phyloP scores from a whole-genome alignment of 495 filamentous ascomycete genomes.

The Aspergillus panamensis region DNA sequence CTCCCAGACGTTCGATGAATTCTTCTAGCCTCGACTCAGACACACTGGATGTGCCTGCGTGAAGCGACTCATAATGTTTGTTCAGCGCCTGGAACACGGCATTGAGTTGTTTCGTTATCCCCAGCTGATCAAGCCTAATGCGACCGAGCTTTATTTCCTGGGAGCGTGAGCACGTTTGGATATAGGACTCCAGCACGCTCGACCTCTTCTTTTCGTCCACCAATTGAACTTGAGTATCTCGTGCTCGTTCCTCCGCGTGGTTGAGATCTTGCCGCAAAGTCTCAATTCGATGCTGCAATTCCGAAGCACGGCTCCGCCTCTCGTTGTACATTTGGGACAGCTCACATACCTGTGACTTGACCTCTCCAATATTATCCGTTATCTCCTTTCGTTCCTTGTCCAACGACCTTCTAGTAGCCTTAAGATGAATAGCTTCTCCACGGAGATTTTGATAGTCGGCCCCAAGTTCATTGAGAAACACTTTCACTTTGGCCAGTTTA shows the following conservation, averaged over 20 bases:
- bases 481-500: conserved; percentile 32
- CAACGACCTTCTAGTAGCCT: conserved; percentile 16
- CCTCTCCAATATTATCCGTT: conserved; percentile 19
- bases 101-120: conserved; percentile 23
- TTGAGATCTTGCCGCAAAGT: conserved; percentile 24
- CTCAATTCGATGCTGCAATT: conserved; percentile 15
- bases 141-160: conserved; percentile 26
- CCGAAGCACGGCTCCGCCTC: conserved; percentile 18
- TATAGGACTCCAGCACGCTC: conserved; percentile 31
- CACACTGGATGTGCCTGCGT: conserved; percentile 15
- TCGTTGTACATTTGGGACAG: conserved; percentile 16
- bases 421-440: conserved; percentile 27
- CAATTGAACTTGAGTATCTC: conserved; percentile 21
- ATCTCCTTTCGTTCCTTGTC: conserved; percentile 31
- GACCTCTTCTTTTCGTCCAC: conserved; percentile 30
- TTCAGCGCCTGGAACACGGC: conserved; percentile 16
- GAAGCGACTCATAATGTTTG: conserved; percentile 12
- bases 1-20: conserved; percentile 19
- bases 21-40: conserved; percentile 18
- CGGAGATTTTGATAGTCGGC: conserved; percentile 32
- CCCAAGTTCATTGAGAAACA: conserved; percentile 36
- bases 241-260: conserved; percentile 17
- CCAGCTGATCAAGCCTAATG: conserved; percentile 29
- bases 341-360: conserved; percentile 23
- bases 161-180: conserved; percentile 27